A percentile compares a stretch with the other conserved stretches of the same genome.
Evolutionary conservation across 176 grass and related monocot species (phyloP).

Genomic region (Metroxylon sagu): DNA sequence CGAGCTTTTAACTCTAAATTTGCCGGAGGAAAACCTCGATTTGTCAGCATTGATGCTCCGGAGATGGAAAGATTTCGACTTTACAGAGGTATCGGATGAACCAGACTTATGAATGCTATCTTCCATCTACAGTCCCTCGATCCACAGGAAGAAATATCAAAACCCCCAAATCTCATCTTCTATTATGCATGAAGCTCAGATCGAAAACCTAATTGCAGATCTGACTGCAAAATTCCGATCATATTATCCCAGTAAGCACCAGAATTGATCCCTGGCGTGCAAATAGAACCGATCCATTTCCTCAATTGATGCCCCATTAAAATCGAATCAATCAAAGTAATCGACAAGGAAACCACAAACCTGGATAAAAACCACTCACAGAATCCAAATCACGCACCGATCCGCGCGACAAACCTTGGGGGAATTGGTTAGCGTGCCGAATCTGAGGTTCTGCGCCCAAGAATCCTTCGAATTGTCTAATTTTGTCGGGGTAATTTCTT

Average conservation of each 20-base stretch:
- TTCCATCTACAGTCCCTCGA: constrained; percentile 57
- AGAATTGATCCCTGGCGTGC: constrained; percentile 26
- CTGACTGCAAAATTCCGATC: constrained; percentile 26
- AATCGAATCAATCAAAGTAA: constrained; percentile 12
- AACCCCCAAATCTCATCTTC: constrained; percentile 37
- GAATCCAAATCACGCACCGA: constrained; percentile 18
- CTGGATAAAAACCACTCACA: constrained; percentile 11
- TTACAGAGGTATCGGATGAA: constrained; percentile 35
- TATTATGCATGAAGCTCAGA: constrained; percentile 46
- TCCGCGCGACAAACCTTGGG: constrained; percentile 17
- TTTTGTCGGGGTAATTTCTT: constrained; percentile 22
- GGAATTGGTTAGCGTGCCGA: constrained; percentile 11
- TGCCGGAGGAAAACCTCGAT: constrained; percentile 16
- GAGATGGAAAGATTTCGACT: constrained; percentile 32
- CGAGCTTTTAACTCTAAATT: constrained; percentile 33
- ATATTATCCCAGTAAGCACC: constrained; percentile 22
- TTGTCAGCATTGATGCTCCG: constrained; percentile 50
- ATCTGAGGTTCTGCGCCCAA: constrained; percentile 6
- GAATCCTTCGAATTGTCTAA: constrained; percentile 21
- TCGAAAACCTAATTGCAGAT: constrained; percentile 33
- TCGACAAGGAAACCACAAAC: constrained; percentile 3
- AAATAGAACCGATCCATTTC: constrained; percentile 8
- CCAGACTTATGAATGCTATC: constrained; percentile 31
- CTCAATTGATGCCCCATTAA: constrained; percentile 2
- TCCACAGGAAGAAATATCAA: constrained; percentile 20